phyloP scores from a whole-genome alignment of 106 monocot genomes.

The Ottelia alismoides region DNA sequence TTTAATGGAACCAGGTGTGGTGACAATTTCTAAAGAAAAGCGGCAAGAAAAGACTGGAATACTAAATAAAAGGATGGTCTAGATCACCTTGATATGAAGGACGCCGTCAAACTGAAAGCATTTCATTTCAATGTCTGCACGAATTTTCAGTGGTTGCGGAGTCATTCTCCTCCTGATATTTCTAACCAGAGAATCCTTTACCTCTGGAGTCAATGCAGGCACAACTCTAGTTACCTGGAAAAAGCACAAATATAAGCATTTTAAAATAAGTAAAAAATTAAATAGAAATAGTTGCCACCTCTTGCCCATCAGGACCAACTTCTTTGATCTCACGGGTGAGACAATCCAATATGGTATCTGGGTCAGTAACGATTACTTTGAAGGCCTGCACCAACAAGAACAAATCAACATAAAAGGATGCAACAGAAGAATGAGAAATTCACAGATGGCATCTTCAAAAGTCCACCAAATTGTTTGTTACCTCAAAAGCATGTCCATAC shows the following conservation, averaged over 20 bases:
- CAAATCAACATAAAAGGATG: not conserved
- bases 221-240: constrained; percentile 48
- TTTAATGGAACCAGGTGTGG: no score
- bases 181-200: constrained; percentile 74
- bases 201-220: constrained; percentile 63
- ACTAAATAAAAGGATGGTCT: not conserved
- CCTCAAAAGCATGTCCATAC: constrained; percentile 94
- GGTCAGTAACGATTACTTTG: constrained; percentile 70
- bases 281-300: constrained; percentile 18
- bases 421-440: not conserved
- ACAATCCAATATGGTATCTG: constrained; percentile 53
- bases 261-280: not conserved
- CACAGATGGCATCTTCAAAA: not conserved
- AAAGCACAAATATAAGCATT: not conserved
- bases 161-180: constrained; percentile 93
- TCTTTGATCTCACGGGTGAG: constrained; percentile 71
- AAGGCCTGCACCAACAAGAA: constrained; percentile 34
- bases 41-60: not conserved
- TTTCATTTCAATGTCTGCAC: constrained; percentile 86
- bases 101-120: constrained; percentile 93
- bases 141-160: constrained; percentile 80
- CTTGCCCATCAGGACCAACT: constrained; percentile 65
- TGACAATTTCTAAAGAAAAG: not conserved
- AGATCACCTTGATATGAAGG: constrained; percentile 66
- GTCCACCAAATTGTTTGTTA: no score